These are phyloP conservation scores for Mytilinidion resinicola DNA, from an alignment of 495 filamentous ascomycete genomes.

Conservation along the genomic window DNA sequence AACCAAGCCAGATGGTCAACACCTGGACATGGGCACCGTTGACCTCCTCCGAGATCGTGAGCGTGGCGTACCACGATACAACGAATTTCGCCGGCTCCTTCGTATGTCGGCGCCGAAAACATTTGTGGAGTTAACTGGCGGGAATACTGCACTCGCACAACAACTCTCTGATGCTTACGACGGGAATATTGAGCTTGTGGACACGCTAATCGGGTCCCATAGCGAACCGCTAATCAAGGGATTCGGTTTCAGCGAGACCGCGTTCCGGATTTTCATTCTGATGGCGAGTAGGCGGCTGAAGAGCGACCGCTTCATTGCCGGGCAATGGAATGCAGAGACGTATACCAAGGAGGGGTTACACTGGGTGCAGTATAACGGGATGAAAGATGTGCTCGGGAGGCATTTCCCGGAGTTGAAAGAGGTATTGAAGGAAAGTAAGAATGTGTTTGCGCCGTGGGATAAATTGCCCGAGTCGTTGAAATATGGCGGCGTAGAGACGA, in stretches of 20 bases:
- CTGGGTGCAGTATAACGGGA: constrained; percentile 32
- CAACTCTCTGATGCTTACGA: constrained; percentile 32
- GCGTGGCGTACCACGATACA: constrained; percentile 44
- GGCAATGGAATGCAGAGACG: constrained; percentile 32
- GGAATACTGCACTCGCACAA: constrained; percentile 29
- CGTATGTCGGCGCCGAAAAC: constrained; percentile 31
- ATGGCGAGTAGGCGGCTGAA: constrained; percentile 35
- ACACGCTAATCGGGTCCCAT: constrained; percentile 37
- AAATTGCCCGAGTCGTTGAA: no score
- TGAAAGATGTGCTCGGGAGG: not conserved
- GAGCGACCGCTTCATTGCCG: constrained; percentile 39
- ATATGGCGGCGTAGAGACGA: no score
- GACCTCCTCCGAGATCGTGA: constrained; percentile 44
- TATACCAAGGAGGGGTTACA: constrained; percentile 39
- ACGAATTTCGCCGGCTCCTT: constrained; percentile 40
- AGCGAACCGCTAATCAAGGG: constrained; percentile 38
- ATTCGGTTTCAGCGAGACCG: constrained; percentile 42
- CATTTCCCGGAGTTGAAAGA: not conserved
- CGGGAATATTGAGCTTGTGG: constrained; percentile 36
- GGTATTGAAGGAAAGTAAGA: not conserved
- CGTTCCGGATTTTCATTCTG: constrained; percentile 38
- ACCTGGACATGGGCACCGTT: constrained; percentile 38
- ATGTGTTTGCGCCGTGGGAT: no score
- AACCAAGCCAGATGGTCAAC: constrained; percentile 30
- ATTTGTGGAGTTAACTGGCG: constrained; percentile 37